phyloP scores from a whole-genome alignment of 768 basidiomycete genomes.

The Rhodosporidiobolus sp. region DNA sequence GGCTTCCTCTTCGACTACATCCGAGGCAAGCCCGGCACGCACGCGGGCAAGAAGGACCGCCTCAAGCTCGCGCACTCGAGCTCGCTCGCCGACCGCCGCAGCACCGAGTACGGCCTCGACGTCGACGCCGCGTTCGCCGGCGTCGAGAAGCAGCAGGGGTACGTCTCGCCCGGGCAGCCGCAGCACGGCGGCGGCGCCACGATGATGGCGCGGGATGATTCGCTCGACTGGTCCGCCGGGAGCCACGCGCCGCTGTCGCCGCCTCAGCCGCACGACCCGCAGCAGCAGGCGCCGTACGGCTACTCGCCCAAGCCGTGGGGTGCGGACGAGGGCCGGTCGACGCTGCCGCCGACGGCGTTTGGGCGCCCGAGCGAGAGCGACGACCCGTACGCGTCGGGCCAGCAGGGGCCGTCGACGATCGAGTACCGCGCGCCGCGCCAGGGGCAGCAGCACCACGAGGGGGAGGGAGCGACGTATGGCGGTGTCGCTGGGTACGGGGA shows the following conservation, averaged over 20 bases:
- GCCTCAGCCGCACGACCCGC: not conserved
- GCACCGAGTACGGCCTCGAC: slow-evolving; percentile 16
- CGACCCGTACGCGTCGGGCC: not conserved
- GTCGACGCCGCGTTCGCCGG: slow-evolving; percentile 31
- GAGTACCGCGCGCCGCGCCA: not conserved
- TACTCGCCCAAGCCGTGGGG: not conserved
- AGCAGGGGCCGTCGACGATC: not conserved
- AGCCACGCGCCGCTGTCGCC: not conserved
- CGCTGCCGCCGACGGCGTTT: not conserved
- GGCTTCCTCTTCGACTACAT: slow-evolving; percentile 59
- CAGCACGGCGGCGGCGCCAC: too few species aligned
- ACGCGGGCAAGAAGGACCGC: slow-evolving; percentile 25
- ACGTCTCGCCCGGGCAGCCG: too few species aligned
- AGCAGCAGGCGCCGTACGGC: not conserved
- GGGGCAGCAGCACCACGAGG: too few species aligned
- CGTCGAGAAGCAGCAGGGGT: not conserved
- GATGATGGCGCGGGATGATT: too few species aligned
- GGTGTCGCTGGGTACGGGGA: not conserved
- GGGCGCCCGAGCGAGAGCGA: not conserved
- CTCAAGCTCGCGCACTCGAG: too few species aligned
- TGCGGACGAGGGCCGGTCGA: not conserved
- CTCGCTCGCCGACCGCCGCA: not conserved
- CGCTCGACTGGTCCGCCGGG: not conserved
- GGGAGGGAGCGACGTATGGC: not conserved
- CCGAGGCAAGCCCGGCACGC: slow-evolving; percentile 47